Evolutionary conservation across 1,284 basidiomycete species (phyloP), one percentile per base, ranked within the genome.

Genomic region (Vanrija humicola): DNA sequence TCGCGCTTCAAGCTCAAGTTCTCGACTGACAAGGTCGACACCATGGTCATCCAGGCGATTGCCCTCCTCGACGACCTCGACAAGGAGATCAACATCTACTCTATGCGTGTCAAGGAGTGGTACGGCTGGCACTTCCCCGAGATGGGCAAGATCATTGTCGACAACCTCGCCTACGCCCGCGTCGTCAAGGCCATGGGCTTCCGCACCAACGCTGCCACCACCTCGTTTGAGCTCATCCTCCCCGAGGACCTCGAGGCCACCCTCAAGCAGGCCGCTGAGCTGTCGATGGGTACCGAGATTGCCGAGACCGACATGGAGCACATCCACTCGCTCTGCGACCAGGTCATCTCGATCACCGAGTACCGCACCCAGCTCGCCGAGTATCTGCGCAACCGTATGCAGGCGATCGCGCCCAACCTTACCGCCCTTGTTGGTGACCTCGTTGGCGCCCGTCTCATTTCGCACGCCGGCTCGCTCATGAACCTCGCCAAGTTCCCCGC

Each of bases 101-200:
- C 93, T 19, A 98, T 98, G 95, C 85, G 95, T 72, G 91, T 96
- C 54, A 98, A 98, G 84, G 95, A 98, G 83, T 98, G 95, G 95
- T 98, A 98, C 72, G 95, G 95, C 23, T 98, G 95, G 95, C 95
- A 98, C 81, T 98, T 98, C 84, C 95, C 95, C 10, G 95, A 98
- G 79, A 91, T 98, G 88, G 90, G 88, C 67, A 98, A 98, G 81
- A 97, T 98, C 75, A 89, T 98, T 65, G 85, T 87, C 63, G 95
- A 98, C 81, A 98, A 96, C 79, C 80, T 95, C 54, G 93, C 94
- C 23, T 98, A 98, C 76, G 92, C 96, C 57, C 95, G 93, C 78
- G 86, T 89, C 56, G 84, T 96, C 67, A 86, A 86, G 63, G 77
- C 81, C 39, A 93, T 96, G 90, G 92, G 90, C 59, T 91, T 95